These are phyloP conservation scores for Radiomyces spectabilis DNA, from an alignment of 192 early-diverging fungal genomes.

Conservation along the genomic window DNA sequence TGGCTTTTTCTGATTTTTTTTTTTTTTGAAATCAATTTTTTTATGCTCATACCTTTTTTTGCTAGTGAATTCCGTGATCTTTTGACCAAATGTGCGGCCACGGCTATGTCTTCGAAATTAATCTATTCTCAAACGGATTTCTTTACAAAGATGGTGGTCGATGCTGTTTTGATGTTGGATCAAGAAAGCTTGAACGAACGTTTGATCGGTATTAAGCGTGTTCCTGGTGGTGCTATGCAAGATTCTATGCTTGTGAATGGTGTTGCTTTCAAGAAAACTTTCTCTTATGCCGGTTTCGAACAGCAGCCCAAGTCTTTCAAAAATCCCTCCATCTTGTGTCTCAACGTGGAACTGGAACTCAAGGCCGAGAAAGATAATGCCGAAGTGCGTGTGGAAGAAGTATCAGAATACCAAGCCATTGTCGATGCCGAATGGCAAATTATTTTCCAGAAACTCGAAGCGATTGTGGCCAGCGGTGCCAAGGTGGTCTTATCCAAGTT, in stretches of 20 bases:
- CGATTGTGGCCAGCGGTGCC: slow-evolving; percentile 90
- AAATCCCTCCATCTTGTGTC: slow-evolving; percentile 82
- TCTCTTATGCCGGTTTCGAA: slow-evolving; percentile 98
- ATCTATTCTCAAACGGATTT: slow-evolving; percentile 96
- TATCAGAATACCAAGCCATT: slow-evolving; percentile 97
- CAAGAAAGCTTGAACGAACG: slow-evolving; percentile 93
- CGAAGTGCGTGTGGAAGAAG: slow-evolving; percentile 94
- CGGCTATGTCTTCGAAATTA: slow-evolving; percentile 97
- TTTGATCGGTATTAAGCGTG: slow-evolving; percentile 98
- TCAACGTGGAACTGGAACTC: slow-evolving; percentile 97
- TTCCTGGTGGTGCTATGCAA: slow-evolving; percentile 96
- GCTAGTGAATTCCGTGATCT: slow-evolving; percentile 78
- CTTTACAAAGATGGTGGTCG: slow-evolving; percentile 97
- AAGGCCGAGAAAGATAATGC: slow-evolving; percentile 99
- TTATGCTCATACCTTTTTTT: not conserved
- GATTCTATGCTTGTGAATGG: slow-evolving; percentile 94
- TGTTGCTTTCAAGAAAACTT: slow-evolving; percentile 99
- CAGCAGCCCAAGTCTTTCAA: slow-evolving; percentile 96
- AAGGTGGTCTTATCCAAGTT: slow-evolving; percentile 96
- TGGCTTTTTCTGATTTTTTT: no score
- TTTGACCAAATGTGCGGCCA: slow-evolving; percentile 93
- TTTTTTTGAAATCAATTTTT: no score
- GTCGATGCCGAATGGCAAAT: slow-evolving; percentile 99
- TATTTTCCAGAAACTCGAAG: slow-evolving; percentile 97
- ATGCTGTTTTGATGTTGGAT: slow-evolving; percentile 92